Percentiles rank a stretch among this genome's conserved stretches.
Conservation (phyloP, 345 rosid species). For the Populus tremula region DNA sequence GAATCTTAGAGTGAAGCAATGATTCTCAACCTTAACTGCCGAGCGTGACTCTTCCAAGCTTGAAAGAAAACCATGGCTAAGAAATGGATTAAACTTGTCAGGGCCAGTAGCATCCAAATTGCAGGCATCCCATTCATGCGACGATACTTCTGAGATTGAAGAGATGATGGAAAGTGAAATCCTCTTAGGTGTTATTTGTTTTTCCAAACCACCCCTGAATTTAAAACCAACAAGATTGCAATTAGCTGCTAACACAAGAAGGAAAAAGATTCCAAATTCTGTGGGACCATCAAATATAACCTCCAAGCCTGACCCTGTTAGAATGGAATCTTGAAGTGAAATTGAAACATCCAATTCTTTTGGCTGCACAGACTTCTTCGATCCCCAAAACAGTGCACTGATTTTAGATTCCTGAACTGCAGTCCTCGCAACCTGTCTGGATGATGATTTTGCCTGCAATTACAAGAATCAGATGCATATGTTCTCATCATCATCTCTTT, state of each 20-base stretch:
- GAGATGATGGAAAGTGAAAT: slow-evolving; percentile 60
- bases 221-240: slow-evolving; percentile 10
- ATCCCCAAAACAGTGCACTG: slow-evolving; percentile 71
- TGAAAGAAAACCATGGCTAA: slow-evolving; percentile 71
- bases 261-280: neutral
- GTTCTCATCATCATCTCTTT: too few relatives aligned
- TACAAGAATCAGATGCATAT: slow-evolving; percentile 15
- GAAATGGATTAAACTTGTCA: slow-evolving; percentile 73
- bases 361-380: slow-evolving; percentile 52
- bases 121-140: slow-evolving; percentile 80
- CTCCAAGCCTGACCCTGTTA: slow-evolving; percentile 52
- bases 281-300: slow-evolving; percentile 26
- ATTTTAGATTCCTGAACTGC: slow-evolving; percentile 30
- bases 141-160: slow-evolving; percentile 63
- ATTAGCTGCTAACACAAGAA: neutral
- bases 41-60: slow-evolving; percentile 74
- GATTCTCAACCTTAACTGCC: slow-evolving; percentile 57
- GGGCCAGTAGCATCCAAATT: slow-evolving; percentile 66
- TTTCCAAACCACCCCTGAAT: slow-evolving; percentile 39
- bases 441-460: slow-evolving; percentile 42
- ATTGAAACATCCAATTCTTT: slow-evolving; percentile 46
- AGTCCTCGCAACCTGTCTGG: slow-evolving; percentile 20
- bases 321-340: slow-evolving; percentile 46
- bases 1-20: neutral
- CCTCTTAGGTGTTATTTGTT: slow-evolving; percentile 28